A percentile compares a stretch with the other conserved stretches of the same genome.
Conservation (phyloP, 371 early-diverging fungal genomes). For the Nematocida sp. region DNA sequence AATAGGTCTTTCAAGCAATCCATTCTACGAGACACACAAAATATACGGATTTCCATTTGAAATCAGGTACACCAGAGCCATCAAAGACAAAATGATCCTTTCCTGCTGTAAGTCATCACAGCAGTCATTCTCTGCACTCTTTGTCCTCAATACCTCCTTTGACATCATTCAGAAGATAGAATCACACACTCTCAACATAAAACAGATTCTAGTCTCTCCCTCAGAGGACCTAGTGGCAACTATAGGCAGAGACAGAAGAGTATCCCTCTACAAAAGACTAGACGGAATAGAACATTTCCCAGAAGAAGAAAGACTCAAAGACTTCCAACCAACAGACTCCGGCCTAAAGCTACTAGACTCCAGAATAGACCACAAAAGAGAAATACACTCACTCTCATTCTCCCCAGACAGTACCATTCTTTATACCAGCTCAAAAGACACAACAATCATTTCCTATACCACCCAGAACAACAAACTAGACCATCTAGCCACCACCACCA, state of each 20-base stretch:
- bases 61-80: background rate
- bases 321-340: background rate
- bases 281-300: background rate
- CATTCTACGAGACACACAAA: constrained; percentile 9
- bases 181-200: constrained; percentile 21
- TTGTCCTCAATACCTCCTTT: background rate
- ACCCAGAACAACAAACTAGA: background rate
- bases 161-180: constrained; percentile 17
- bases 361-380: constrained; percentile 35
- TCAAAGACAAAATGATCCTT: background rate
- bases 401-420: background rate
- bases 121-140: constrained; percentile 3
- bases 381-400: background rate
- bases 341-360: background rate
- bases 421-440: constrained; percentile 22
- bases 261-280: background rate
- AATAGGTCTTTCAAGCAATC: constrained; percentile 8
- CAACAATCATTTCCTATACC: background rate
- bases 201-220: background rate
- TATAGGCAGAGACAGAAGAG: constrained; percentile 16
- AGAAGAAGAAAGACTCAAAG: background rate
- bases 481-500: background rate
- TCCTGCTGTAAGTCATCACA: constrained; percentile 31
- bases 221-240: background rate
- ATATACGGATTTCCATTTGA: constrained; percentile 35